Evolutionary conservation across 2,329 filamentous ascomycete species (phyloP).

Genomic region (Amauroascus niger): DNA sequence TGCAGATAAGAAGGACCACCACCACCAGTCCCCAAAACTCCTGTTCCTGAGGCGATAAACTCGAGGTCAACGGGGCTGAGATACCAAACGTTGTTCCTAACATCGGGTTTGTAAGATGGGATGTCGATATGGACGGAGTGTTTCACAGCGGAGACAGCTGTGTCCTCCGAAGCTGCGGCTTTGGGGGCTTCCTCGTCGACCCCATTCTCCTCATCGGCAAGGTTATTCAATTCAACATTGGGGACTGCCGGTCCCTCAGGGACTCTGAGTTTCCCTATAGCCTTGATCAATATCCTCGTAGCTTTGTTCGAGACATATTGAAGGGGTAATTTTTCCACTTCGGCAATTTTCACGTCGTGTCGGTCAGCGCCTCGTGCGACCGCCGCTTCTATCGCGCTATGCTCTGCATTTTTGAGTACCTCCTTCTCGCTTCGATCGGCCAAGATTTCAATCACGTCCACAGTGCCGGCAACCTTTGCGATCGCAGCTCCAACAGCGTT

Average conservation of each 20-base stretch:
- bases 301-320: constrained; percentile 30
- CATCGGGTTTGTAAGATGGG: constrained; percentile 26
- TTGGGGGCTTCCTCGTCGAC: constrained; percentile 14
- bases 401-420: constrained; percentile 20
- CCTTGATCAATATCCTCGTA: constrained; percentile 30
- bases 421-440: constrained; percentile 24
- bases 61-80: constrained; percentile 31
- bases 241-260: constrained; percentile 5
- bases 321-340: constrained; percentile 36
- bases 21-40: constrained; percentile 33
- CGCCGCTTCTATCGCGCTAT: constrained; percentile 20
- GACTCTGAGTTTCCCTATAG: constrained; percentile 36
- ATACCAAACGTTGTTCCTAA: constrained; percentile 29
- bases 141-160: constrained; percentile 11
- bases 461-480: constrained; percentile 45
- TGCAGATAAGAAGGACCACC: constrained; percentile 38
- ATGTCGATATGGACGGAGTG: constrained; percentile 21
- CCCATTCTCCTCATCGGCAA: constrained; percentile 5
- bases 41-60: constrained; percentile 31
- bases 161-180: constrained; percentile 9
- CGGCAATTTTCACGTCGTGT: constrained; percentile 36
- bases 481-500: constrained; percentile 55
- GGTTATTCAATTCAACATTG: not conserved
- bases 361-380: constrained; percentile 20
- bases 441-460: constrained; percentile 45